These are phyloP conservation scores for Lupinus albus DNA, from an alignment of 306 rosid species.

Conservation along the genomic window DNA sequence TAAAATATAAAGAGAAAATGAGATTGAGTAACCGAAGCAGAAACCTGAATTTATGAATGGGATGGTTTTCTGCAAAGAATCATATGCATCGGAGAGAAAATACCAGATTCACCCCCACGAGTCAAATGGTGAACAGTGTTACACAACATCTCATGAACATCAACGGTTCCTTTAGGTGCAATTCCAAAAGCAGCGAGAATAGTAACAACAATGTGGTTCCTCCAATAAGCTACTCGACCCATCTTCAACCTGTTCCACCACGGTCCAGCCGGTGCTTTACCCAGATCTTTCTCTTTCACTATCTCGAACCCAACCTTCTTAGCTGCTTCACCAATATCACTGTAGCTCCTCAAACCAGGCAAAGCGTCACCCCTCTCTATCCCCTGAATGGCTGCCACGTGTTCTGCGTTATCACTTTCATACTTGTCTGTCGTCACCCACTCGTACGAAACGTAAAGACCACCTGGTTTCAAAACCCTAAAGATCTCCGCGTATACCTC, in stretches of 20 bases:
- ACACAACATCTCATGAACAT: conserved; percentile 95
- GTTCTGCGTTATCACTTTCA: conserved; percentile 52
- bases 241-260: conserved; percentile 97
- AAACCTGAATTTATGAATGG: conserved; percentile 3
- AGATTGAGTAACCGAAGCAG: not conserved
- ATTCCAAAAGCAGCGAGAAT: conserved; percentile 75
- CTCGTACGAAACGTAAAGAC: conserved; percentile 82
- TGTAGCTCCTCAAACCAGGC: conserved; percentile 71
- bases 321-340: conserved; percentile 72
- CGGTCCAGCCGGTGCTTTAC: conserved; percentile 70
- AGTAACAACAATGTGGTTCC: conserved; percentile 78
- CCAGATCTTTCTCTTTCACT: conserved; percentile 86
- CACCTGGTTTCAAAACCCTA: conserved; percentile 83
- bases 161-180: conserved; percentile 91
- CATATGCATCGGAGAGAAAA: conserved; percentile 97
- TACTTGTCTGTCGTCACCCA: conserved; percentile 93
- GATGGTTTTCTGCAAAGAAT: conserved; percentile 87
- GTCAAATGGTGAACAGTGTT: conserved; percentile 85
- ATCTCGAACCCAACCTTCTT: conserved; percentile 86
- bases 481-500: conserved; percentile 83
- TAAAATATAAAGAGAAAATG: not conserved
- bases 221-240: conserved; percentile 95
- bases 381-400: conserved; percentile 78
- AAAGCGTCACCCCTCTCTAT: conserved; percentile 93
- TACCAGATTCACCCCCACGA: conserved; percentile 82